A percentile compares a stretch with the other conserved stretches of the same genome.
phyloP scores from a whole-genome alignment of 257 asterid genomes.

The Lycium ferocissimum region DNA sequence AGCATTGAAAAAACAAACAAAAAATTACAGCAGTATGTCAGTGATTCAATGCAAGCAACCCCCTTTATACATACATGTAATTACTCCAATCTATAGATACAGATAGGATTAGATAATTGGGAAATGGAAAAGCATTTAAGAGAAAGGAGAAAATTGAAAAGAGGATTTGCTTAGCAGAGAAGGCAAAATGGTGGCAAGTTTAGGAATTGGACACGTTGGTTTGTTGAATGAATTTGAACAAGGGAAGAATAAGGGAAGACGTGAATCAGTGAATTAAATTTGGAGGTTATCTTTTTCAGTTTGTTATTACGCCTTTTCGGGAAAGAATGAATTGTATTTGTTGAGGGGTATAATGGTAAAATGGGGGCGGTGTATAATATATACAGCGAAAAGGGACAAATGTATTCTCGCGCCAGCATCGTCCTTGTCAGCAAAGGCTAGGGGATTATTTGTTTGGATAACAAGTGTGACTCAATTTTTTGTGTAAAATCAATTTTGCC shows the following conservation, averaged over 20 bases:
- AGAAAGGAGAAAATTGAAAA: neutral
- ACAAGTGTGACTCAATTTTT: neutral
- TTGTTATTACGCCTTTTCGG: neutral
- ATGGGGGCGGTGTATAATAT: neutral
- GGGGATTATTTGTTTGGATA: neutral
- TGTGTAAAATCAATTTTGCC: too few species aligned
- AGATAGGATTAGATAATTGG: neutral
- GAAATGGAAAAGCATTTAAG: constrained; percentile 11
- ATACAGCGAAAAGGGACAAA: neutral
- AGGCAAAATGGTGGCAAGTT: constrained; percentile 19
- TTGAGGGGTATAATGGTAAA: neutral
- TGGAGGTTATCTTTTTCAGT: constrained; percentile 17
- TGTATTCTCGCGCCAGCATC: neutral
- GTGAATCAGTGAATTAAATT: neutral
- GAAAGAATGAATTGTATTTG: neutral
- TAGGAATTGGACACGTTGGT: neutral
- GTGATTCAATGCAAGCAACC: constrained; percentile 24
- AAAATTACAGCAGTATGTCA: neutral
- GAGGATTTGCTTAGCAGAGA: constrained; percentile 22
- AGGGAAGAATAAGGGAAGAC: neutral
- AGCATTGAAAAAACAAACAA: neutral
- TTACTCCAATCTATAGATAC: neutral
- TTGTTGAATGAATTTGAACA: neutral
- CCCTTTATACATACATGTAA: neutral
- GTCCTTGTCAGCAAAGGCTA: neutral